Base-by-base conservation (phyloP, 2,329 filamentous ascomycete species). In the Sporothrix dimorphospora region DNA sequence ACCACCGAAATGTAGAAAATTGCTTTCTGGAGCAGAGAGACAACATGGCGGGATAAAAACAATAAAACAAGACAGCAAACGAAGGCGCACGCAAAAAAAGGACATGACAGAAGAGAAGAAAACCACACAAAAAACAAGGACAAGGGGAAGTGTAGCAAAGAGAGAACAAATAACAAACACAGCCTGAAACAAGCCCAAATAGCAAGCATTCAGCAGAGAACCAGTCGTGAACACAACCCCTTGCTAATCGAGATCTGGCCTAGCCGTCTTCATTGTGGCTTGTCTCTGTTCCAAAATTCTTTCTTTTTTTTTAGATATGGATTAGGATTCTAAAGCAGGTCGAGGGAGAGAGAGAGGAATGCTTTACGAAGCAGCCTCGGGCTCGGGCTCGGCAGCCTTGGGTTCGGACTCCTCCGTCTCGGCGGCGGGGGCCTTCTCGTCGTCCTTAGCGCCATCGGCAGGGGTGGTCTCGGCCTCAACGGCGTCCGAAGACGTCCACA, bases 401-500 rank as follows among this genome's bases (percentile, higher is more conserved):
- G 38, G 21, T 57, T 73, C 72, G 24, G 69, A 30, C 72, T 78
- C 77, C 74, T 79, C 78, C 66, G 82, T 81, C 79, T 86, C 85
- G 72, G 67, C 71, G 19, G 59, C 61, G 7, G 72, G 24, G 24
- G 65, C 65, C 72, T 72, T 71, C 68, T 84, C 83, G 77, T 84
- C 84, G 77, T 88, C 86, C 80, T 93, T 65, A 9, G 69, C 77
- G 66, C 81, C 82, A 73, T 85, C 84, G 78, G 88, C 84, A 76
- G 88, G 85, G 74, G 90, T 85, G 76, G 82, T 85, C 84, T 95
- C 93, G 74, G 88, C 87, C 83, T 97, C 95, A 79, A 87, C 90
- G 79, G 89, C 93, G 82, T 97, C 94, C 73, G 94, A 97, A 78
- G 94, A 98, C 78, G 94, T 98, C 94, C 94, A 98, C 83, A 98